A percentile compares a stretch with the other conserved stretches of the same genome.
These are phyloP conservation scores for Paxillus ammoniavirescens DNA, from an alignment of 768 basidiomycete genomes.

Conservation along the genomic window DNA sequence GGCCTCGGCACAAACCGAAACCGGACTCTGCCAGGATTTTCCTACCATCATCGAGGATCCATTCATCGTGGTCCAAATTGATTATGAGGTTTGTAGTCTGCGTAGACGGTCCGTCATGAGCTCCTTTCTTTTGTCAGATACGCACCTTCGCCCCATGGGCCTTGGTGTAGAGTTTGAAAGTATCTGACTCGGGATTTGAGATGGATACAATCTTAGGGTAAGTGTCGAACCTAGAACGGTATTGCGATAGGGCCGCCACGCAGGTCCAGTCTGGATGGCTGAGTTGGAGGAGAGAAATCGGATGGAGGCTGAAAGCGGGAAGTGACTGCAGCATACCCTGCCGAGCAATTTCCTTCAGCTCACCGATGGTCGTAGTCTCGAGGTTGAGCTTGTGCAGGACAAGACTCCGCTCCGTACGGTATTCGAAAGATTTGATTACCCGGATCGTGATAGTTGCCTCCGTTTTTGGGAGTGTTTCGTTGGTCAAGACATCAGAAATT, in stretches of 20 bases:
- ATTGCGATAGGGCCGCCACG: constrained; percentile 88
- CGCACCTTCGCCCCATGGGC: constrained; percentile 92
- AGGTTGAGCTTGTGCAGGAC: constrained; percentile 84
- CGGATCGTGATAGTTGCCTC: constrained; percentile 87
- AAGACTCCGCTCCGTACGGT: constrained; percentile 83
- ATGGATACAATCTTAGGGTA: not conserved
- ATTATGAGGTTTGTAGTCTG: constrained; percentile 98
- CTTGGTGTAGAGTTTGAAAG: constrained; percentile 89
- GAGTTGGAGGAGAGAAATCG: constrained; percentile 9
- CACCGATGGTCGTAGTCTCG: constrained; percentile 70
- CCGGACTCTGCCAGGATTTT: constrained; percentile 67
- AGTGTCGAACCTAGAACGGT: constrained; percentile 56
- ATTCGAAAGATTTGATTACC: constrained; percentile 93
- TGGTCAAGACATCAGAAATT: constrained; percentile 53
- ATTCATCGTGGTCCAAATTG: constrained; percentile 93
- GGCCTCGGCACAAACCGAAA: constrained; percentile 59
- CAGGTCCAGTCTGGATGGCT: constrained; percentile 74
- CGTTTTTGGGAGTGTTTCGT: constrained; percentile 62
- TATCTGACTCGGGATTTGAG: constrained; percentile 53
- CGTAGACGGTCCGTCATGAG: not conserved
- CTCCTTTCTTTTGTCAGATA: not conserved
- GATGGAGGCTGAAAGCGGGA: not conserved
- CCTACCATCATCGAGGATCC: constrained; percentile 74
- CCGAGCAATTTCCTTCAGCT: constrained; percentile 69
- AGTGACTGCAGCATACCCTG: constrained; percentile 47